phyloP scores from a whole-genome alignment of 345 rosid species.

The Lepidium africanum region DNA sequence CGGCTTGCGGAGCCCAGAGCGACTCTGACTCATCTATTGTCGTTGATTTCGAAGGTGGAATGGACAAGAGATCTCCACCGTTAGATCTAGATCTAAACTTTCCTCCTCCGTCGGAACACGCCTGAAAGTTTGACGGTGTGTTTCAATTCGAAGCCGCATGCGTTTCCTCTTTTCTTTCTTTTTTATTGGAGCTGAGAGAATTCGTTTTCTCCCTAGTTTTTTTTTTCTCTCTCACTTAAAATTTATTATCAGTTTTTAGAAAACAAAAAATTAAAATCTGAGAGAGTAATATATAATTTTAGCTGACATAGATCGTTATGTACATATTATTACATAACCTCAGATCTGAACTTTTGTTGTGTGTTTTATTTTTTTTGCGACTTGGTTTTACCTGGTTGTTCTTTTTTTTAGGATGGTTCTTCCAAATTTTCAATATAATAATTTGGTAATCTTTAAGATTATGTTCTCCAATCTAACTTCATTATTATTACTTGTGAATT shows the following conservation, averaged over 20 bases:
- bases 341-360: constrained; percentile 26
- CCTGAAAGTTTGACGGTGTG: constrained; percentile 29
- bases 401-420: neutral
- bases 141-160: constrained; percentile 11
- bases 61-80: constrained; percentile 27
- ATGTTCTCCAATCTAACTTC: neutral
- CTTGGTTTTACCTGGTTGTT: constrained; percentile 31
- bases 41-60: constrained; percentile 39
- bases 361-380: constrained; percentile 23
- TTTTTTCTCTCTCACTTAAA: neutral
- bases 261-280: neutral
- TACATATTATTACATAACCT: constrained; percentile 32
- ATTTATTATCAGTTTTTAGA: constrained; percentile 17
- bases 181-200: constrained; percentile 11
- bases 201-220: neutral
- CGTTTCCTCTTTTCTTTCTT: neutral
- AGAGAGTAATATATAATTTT: constrained; percentile 8
- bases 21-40: constrained; percentile 65
- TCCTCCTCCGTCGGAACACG: constrained; percentile 53
- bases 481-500: neutral
- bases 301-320: constrained; percentile 32
- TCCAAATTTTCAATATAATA: constrained; percentile 17
- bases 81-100: constrained; percentile 67
- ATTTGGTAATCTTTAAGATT: constrained; percentile 12
- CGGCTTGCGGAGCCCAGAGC: constrained; percentile 33